phyloP scores from a whole-genome alignment of 2,329 filamentous ascomycete genomes.

The Trichoderma afroharzianum region DNA sequence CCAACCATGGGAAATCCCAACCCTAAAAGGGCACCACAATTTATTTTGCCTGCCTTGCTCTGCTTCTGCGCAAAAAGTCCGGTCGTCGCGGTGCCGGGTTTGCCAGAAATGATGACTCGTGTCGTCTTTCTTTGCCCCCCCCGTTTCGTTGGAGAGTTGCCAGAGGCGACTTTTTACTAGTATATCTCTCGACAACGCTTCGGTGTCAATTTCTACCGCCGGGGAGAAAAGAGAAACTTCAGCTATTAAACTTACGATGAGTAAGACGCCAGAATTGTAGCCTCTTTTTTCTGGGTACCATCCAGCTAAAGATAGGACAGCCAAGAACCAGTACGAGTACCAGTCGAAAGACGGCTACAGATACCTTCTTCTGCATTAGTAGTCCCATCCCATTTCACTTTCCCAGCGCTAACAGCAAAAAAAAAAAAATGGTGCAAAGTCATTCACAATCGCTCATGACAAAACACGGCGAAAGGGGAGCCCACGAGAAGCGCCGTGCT shows the following conservation, averaged over 20 bases:
- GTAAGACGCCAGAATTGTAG: background rate
- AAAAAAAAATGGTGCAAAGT: background rate
- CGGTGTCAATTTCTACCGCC: constrained; percentile 8
- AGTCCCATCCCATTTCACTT: background rate
- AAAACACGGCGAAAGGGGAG: background rate
- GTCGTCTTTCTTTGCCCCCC: background rate
- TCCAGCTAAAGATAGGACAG: background rate
- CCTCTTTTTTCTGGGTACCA: background rate
- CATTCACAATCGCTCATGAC: background rate
- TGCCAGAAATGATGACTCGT: background rate
- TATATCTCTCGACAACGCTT: background rate
- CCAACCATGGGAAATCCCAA: background rate
- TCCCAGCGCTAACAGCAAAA: background rate
- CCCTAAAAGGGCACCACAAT: constrained; percentile 1
- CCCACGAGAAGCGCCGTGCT: background rate
- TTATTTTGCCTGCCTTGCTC: background rate
- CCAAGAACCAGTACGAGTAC: background rate
- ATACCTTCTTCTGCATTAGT: background rate
- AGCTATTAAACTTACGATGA: background rate
- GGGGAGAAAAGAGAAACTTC: background rate
- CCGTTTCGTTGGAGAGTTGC: background rate
- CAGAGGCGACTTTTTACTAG: background rate
- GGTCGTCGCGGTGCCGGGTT: background rate
- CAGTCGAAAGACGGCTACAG: background rate
- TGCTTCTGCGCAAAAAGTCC: background rate